Base-by-base conservation (phyloP, 2,329 filamentous ascomycete genomes). In the Fusarium nelsonii region DNA sequence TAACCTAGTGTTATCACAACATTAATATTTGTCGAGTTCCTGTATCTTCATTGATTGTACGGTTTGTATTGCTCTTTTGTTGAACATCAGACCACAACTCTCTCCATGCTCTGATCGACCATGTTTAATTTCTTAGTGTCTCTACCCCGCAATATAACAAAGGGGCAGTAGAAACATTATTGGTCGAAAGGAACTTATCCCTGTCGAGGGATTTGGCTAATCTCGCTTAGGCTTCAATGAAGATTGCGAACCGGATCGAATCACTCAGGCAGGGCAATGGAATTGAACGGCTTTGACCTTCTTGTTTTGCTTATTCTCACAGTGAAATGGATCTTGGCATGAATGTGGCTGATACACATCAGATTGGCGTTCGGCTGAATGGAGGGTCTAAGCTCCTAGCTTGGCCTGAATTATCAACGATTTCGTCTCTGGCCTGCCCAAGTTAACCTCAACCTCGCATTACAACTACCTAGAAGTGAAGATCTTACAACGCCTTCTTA, bases 131-230 rank as follows among this genome's bases (percentile, higher is more conserved):
- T 10, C 18, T 44, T 61, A 52, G 59, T 41, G 46, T 34, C 32
- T 30, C 46, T 63, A 63, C 60, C 60, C 60, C 58, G 60, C 60
- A 7, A 52, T 59, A 32, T 37, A 32, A 41, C 32, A 12, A 43
- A 52, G 62, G 62, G 60, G 40, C 36, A 33, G 26, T 33, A 40
- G 26, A 6, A 8, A 12, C 18, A 33, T 46, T 15, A 58, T 45
- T 65, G 52, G 52, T 6, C 3, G n/a, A 40, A 6, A 30, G 12
- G 32, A 14, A 5, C 6, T 33, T 2, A 50, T 8, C 60, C 62
- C 62, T 65, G 62, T 20, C 20, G 6, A 37, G 50, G 39, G 51
- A 32, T 58, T 41, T 30, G 26, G 7, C 30, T 65, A 44, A 65
- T 65, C 15, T 65, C 62, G 45, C 52, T 59, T 55, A 49, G 20